Percentiles rank a stretch among this genome's conserved stretches.
phyloP scores from a whole-genome alignment of 75 land plant species.

The Pinus tabuliformis region DNA sequence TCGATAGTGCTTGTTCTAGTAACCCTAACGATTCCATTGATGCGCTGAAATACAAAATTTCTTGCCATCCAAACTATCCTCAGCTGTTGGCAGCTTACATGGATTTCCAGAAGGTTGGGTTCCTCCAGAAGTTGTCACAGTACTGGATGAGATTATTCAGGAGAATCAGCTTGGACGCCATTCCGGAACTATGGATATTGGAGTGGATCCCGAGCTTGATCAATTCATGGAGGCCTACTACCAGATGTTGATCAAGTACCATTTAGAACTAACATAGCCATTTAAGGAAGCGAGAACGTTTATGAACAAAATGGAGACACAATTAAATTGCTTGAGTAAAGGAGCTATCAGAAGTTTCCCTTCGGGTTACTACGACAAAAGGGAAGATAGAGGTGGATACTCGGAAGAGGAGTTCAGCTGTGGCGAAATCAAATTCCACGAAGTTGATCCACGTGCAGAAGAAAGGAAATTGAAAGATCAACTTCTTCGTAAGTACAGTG shows the following conservation, averaged over 20 bases:
- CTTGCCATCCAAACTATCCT: conserved; percentile 74
- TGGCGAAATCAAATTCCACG: too few species aligned
- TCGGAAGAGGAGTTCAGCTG: too few species aligned
- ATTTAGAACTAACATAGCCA: conserved; percentile 52
- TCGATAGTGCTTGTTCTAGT: too few species aligned
- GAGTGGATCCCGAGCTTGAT: conserved; percentile 87
- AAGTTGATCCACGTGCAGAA: too few species aligned
- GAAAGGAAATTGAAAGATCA: too few species aligned
- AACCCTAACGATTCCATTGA: background rate
- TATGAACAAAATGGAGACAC: conserved; percentile 40
- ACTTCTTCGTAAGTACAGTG: too few species aligned
- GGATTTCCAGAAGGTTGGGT: conserved; percentile 80
- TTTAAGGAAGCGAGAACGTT: conserved; percentile 72
- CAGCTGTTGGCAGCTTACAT: conserved; percentile 71
- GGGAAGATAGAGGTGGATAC: too few species aligned
- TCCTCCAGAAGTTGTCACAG: conserved; percentile 45
- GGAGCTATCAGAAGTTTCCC: conserved; percentile 13
- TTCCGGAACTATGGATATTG: conserved; percentile 11
- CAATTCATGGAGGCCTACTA: conserved; percentile 77
- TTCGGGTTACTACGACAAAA: too few species aligned
- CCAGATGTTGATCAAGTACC: conserved; percentile 43
- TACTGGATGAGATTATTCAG: conserved; percentile 48
- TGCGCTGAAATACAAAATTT: conserved; percentile 55
- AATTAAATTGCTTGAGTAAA: conserved; percentile 51
- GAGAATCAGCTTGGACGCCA: conserved; percentile 7